Evolutionary conservation across 176 grass and related monocot genomes (phyloP).

Genomic region (Thalia dealbata): DNA sequence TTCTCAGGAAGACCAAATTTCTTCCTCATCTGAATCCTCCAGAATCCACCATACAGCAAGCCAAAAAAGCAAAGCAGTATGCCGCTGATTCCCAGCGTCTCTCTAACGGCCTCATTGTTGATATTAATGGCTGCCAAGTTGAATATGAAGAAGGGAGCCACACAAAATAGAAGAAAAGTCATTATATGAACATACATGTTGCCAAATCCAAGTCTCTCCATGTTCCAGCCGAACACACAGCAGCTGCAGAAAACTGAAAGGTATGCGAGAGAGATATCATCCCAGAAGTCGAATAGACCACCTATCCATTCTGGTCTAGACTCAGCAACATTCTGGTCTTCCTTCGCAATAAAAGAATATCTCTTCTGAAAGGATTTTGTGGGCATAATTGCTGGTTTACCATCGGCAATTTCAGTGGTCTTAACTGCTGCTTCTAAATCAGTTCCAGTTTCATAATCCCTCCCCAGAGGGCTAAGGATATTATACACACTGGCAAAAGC

Average conservation of each 20-base stretch:
- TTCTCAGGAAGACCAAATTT: constrained; percentile 45
- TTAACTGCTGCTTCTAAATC: constrained; percentile 31
- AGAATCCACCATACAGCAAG: constrained; percentile 71
- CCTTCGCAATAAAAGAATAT: constrained; percentile 28
- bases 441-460: constrained; percentile 44
- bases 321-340: background rate
- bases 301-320: constrained; percentile 33
- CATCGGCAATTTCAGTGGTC: background rate
- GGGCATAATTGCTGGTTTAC: background rate
- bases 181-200: constrained; percentile 67
- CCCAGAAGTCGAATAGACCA: constrained; percentile 45
- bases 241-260: constrained; percentile 73
- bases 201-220: constrained; percentile 50
- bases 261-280: constrained; percentile 61
- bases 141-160: constrained; percentile 82
- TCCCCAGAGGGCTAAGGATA: constrained; percentile 58
- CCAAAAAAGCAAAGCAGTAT: constrained; percentile 48
- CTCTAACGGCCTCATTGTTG: constrained; percentile 33
- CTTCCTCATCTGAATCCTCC: constrained; percentile 81
- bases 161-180: constrained; percentile 68
- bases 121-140: constrained; percentile 66
- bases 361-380: constrained; percentile 35
- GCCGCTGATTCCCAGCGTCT: constrained; percentile 40
- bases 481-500: constrained; percentile 57
- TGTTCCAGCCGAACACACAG: constrained; percentile 77